Evolutionary conservation across 441 rosid species (phyloP).

Genomic region (Populus hybrid): DNA sequence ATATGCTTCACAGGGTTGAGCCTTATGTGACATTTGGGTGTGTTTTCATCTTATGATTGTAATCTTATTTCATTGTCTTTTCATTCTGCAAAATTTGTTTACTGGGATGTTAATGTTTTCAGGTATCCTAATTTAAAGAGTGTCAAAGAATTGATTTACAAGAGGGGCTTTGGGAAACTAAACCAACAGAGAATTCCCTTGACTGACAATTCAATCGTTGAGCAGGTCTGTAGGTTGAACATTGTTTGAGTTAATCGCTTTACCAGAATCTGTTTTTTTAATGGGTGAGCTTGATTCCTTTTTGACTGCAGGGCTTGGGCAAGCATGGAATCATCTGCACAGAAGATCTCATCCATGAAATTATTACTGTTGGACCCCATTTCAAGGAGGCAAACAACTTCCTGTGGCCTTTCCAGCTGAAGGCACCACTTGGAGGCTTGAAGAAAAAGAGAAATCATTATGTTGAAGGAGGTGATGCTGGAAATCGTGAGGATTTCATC

Average conservation of each 20-base stretch:
- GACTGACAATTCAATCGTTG: constrained; percentile 66
- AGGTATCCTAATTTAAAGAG: constrained; percentile 80
- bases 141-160: constrained; percentile 67
- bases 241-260: neutral
- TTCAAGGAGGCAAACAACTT: constrained; percentile 77
- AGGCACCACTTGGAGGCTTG: neutral
- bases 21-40: constrained; percentile 88
- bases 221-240: constrained; percentile 41
- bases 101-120: neutral
- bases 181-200: constrained; percentile 62
- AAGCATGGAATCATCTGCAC: constrained; percentile 52
- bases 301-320: constrained; percentile 43
- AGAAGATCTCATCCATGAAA: constrained; percentile 73
- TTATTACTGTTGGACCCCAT: constrained; percentile 68
- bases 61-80: neutral
- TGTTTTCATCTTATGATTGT: neutral
- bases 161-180: constrained; percentile 70
- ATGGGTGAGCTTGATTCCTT: neutral
- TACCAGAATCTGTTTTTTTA: neutral
- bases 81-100: neutral
- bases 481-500: constrained; percentile 49
- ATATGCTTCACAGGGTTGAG: constrained; percentile 81
- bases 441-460: constrained; percentile 1
- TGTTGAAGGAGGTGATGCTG: neutral
- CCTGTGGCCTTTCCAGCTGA: constrained; percentile 39